Evolutionary conservation across 2,329 filamentous ascomycete species (phyloP).

Genomic region (Colletotrichum sojae): DNA sequence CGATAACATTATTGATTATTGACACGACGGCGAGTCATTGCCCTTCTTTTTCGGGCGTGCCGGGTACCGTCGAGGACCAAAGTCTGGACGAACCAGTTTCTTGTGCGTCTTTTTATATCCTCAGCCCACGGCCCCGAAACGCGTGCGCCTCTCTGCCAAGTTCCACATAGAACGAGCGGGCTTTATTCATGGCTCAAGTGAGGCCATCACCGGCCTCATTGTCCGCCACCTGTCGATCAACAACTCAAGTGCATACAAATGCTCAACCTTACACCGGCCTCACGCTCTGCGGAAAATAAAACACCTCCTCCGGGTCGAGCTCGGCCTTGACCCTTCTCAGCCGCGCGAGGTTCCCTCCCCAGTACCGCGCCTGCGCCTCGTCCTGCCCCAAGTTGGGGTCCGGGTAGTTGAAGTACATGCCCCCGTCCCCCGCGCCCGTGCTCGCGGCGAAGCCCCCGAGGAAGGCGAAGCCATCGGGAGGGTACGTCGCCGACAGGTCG

Average conservation of each 20-base stretch:
- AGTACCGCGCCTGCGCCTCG: constrained; percentile 54
- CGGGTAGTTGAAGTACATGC: constrained; percentile 59
- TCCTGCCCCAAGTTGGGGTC: constrained; percentile 52
- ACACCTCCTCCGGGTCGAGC: constrained; percentile 55
- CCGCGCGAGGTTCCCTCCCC: constrained; percentile 51
- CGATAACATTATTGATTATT: too few relatives aligned
- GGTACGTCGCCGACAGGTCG: constrained; percentile 48
- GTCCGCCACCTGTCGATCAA: too few relatives aligned
- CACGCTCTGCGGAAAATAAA: constrained; percentile 57
- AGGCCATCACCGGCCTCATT: too few relatives aligned
- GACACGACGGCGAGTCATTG: constrained; percentile 10
- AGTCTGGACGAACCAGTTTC: not conserved
- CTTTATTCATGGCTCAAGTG: not conserved
- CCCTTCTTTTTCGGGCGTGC: not conserved
- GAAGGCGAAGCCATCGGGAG: constrained; percentile 50
- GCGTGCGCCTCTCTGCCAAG: not conserved
- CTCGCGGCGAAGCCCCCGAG: constrained; percentile 53
- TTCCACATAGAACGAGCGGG: not conserved
- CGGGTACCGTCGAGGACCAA: not conserved
- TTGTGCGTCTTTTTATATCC: not conserved
- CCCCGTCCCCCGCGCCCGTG: constrained; percentile 48
- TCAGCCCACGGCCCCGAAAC: too few relatives aligned
- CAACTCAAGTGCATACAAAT: too few relatives aligned
- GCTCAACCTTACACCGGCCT: not conserved
- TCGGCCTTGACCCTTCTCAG: constrained; percentile 53